phyloP scores from a whole-genome alignment of 345 rosid species.

The Kernera saxatilis region DNA sequence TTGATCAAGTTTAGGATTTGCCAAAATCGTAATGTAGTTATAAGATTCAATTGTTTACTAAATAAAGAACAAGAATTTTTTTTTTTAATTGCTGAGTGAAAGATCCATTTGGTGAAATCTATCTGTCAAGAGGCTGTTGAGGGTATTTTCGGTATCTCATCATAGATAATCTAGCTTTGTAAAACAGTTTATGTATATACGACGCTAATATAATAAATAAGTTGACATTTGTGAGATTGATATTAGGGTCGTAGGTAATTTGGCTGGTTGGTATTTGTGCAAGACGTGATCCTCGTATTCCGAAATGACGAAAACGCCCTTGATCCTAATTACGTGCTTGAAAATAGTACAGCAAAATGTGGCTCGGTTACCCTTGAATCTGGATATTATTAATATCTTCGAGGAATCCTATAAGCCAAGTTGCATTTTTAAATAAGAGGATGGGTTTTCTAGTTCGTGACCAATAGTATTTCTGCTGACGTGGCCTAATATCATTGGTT shows the following conservation, averaged over 20 bases:
- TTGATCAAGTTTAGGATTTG: neutral
- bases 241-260: neutral
- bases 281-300: slow-evolving; percentile 20
- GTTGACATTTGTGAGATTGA: slow-evolving; percentile 15
- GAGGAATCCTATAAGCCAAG: slow-evolving; percentile 19
- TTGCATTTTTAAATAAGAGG: slow-evolving; percentile 3
- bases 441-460: neutral
- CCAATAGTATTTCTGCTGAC: slow-evolving; percentile 11
- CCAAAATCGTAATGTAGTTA: slow-evolving; percentile 8
- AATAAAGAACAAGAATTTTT: neutral
- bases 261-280: slow-evolving; percentile 21
- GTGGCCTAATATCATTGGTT: neutral
- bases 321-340: slow-evolving; percentile 23
- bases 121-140: neutral
- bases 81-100: neutral
- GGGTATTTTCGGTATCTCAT: slow-evolving; percentile 12
- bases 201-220: neutral
- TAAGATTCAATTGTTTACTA: neutral
- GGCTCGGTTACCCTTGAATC: slow-evolving; percentile 11
- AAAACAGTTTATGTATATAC: neutral
- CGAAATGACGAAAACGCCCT: slow-evolving; percentile 8
- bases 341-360: neutral
- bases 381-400: slow-evolving; percentile 12
- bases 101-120: neutral
- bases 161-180: neutral